These are phyloP conservation scores for Bromus sterilis DNA, from an alignment of 176 grass and related monocot species.

Conservation along the genomic window DNA sequence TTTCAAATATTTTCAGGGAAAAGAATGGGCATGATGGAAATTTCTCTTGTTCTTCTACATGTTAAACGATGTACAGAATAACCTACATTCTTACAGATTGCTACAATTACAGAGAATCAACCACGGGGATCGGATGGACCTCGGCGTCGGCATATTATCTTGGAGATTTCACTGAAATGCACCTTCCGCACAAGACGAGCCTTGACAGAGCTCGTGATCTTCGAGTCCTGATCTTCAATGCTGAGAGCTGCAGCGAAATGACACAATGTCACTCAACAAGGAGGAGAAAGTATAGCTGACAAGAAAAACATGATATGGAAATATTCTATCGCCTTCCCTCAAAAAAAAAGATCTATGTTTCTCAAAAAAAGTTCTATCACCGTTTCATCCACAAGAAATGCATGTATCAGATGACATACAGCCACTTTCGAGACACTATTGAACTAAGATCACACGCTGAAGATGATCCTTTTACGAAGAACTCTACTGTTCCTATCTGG, in stretches of 20 bases:
- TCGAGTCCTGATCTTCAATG: slow-evolving; percentile 43
- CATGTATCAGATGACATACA: background rate
- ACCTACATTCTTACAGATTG: background rate
- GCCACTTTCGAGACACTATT: background rate
- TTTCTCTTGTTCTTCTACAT: slow-evolving; percentile 18
- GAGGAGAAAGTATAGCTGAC: background rate
- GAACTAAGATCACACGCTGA: background rate
- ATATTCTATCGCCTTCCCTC: background rate
- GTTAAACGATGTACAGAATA: slow-evolving; percentile 35
- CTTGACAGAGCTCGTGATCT: slow-evolving; percentile 36
- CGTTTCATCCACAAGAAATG: background rate
- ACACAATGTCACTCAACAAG: background rate
- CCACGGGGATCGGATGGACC: background rate
- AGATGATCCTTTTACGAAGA: background rate
- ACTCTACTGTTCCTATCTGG: background rate
- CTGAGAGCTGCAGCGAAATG: slow-evolving; percentile 28
- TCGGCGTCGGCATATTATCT: background rate
- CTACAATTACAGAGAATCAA: slow-evolving; percentile 12
- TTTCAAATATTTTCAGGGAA: background rate
- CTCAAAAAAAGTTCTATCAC: background rate
- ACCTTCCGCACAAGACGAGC: slow-evolving; percentile 47
- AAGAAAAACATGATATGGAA: background rate
- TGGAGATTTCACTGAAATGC: slow-evolving; percentile 37
- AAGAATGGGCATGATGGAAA: slow-evolving; percentile 9
- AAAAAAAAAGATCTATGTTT: background rate